Evolutionary conservation across 1,284 basidiomycete genomes (phyloP), one percentile per base, ranked within the genome.

Genomic region (Afroboletus lepidellus): DNA sequence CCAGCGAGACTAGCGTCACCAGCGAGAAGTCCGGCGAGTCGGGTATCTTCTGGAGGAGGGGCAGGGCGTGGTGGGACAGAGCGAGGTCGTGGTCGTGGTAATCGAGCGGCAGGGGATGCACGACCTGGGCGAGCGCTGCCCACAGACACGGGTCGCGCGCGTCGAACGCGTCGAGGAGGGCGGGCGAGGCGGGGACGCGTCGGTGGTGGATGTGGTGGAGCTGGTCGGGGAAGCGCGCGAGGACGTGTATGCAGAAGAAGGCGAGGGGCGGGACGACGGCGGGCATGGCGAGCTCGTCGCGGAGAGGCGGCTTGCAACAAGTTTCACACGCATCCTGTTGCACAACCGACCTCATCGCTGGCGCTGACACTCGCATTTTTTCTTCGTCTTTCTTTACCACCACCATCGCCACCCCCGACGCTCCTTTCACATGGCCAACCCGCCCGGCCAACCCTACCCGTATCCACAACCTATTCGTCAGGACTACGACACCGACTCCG

Each of bases 81-180:
- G 82, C 74, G 15, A 85, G 63, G 15, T 64, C 61, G 63, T 78
- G 79, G 3, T 69, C 62, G 11, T 65, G 67, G 41, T 85, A 72
- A 6, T 51, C 43, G 0, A 63, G 42, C 0, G 87, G 85, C 8
- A 87, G 72, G 20, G 71, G 63, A 48, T 74, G 65, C 58, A 80
- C 85, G 34, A 86, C 58, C 59, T 87, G 87, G 4, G 78, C 69
- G 25, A 90, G 51, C 12, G 76, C 69, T 0, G 77, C 80, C 85
- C 86, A 88, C 12, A 87, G 67, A 12, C 76, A 72, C 1, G 86
- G 84, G 58, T 85, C 79, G 4, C 77, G 62, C 1, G 54, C 45
- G 20, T 52, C 3, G 42, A 55, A 33, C 13, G 52, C 51, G 52
- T 58, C 57, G 44, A 54, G 46, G 46, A 65, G 49, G n/a, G 51